A percentile compares a stretch with the other conserved stretches of the same genome.
Conservation (phyloP, 768 basidiomycete species). For the Hortiboletus flavorubellus region DNA sequence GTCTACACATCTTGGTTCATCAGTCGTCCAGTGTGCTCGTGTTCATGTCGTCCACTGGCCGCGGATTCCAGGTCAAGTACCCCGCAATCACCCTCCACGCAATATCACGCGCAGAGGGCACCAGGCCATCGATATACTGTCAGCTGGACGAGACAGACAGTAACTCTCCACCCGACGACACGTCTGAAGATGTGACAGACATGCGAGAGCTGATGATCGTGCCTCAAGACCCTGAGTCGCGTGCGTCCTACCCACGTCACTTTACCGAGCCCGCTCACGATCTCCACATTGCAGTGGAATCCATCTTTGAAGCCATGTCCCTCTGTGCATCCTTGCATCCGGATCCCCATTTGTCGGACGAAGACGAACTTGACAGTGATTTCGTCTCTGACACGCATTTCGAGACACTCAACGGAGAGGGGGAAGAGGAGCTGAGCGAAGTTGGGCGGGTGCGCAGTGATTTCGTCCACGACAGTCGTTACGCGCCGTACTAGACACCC, state of each 20-base stretch:
- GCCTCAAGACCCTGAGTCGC: constrained; percentile 51
- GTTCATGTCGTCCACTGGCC: constrained; percentile 67
- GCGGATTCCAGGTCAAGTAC: constrained; percentile 83
- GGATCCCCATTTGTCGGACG: constrained; percentile 45
- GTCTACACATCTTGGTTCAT: constrained; percentile 4
- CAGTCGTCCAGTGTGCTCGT: constrained; percentile 55
- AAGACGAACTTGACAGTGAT: constrained; percentile 49
- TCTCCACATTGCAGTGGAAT: constrained; percentile 53
- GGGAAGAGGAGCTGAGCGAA: constrained; percentile 73
- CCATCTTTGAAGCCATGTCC: constrained; percentile 85
- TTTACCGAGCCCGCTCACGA: constrained; percentile 1
- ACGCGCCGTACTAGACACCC: constrained; percentile 76
- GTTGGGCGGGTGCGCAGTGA: constrained; percentile 93
- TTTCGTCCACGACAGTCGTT: constrained; percentile 76
- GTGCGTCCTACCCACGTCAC: constrained; percentile 44
- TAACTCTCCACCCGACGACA: constrained; percentile 35
- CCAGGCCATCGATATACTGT: constrained; percentile 79
- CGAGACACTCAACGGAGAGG: constrained; percentile 52
- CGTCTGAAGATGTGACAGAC: constrained; percentile 37
- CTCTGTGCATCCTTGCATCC: constrained; percentile 83
- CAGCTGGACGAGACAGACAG: constrained; percentile 76
- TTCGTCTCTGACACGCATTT: constrained; percentile 50
- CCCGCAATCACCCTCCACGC: constrained; percentile 93
- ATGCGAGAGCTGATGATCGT: constrained; percentile 83
- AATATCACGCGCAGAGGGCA: constrained; percentile 62